Evolutionary conservation across 352 stramenopile species (phyloP).

Genomic region (Phytophthora pisi): DNA sequence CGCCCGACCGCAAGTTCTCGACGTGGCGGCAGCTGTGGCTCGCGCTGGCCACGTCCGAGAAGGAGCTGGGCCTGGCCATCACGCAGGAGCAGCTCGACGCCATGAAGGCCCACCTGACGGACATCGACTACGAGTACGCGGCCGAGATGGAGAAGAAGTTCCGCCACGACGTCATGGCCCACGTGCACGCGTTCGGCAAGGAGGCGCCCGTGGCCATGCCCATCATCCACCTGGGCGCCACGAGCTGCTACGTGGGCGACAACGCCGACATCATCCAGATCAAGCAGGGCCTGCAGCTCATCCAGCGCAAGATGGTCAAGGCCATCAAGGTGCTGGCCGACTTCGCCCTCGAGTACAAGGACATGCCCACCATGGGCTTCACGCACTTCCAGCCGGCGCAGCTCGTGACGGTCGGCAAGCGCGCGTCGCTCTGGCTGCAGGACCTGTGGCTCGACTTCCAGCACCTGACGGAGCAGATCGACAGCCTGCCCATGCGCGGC

Average conservation of each 20-base stretch:
- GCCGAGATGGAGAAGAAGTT: slow-evolving; percentile 98
- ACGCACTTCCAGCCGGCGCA: slow-evolving; percentile 99
- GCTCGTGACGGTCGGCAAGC: slow-evolving; percentile 98
- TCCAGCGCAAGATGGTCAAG: slow-evolving; percentile 98
- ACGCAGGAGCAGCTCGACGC: slow-evolving; percentile 97
- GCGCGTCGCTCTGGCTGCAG: slow-evolving; percentile 97
- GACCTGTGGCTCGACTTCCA: slow-evolving; percentile 97
- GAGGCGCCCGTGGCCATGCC: slow-evolving; percentile 96
- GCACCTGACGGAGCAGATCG: slow-evolving; percentile 95
- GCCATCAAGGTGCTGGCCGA: slow-evolving; percentile 94
- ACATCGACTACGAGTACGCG: slow-evolving; percentile 98
- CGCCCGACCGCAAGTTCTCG: slow-evolving; percentile 98
- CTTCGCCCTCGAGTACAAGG: slow-evolving; percentile 96
- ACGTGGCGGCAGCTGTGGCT: slow-evolving; percentile 99
- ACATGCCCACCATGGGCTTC: slow-evolving; percentile 98
- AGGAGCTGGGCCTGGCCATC: slow-evolving; percentile 98
- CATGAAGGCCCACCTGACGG: slow-evolving; percentile 95
- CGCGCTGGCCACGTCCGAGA: slow-evolving; percentile 95
- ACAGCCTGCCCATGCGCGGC: slow-evolving; percentile 95
- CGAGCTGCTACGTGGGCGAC: slow-evolving; percentile 98
- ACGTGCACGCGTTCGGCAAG: slow-evolving; percentile 98
- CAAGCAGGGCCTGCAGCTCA: slow-evolving; percentile 94
- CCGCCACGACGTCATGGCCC: slow-evolving; percentile 99
- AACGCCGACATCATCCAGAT: slow-evolving; percentile 99
- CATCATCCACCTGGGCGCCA: slow-evolving; percentile 99